phyloP scores from a whole-genome alignment of 352 stramenopile genomes.

The Phytophthora kernoviae region DNA sequence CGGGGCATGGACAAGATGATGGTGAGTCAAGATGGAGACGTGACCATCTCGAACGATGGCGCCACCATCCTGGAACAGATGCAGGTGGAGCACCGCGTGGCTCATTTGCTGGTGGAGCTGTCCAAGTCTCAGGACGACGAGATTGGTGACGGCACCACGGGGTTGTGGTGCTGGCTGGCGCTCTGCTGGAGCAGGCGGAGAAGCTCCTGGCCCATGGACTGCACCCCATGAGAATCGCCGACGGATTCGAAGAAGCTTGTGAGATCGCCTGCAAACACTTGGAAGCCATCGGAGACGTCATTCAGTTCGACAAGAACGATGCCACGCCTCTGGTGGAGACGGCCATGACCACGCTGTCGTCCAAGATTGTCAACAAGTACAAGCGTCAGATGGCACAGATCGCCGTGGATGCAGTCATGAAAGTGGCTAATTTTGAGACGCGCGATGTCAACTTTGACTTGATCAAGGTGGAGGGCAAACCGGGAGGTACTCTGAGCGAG shows the following conservation, averaged over 20 bases:
- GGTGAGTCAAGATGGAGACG: conserved; percentile 98
- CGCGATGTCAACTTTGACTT: conserved; percentile 99
- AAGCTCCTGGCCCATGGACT: conserved; percentile 97
- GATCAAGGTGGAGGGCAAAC: conserved; percentile 99
- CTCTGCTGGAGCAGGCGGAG: conserved; percentile 97
- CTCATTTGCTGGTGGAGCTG: conserved; percentile 98
- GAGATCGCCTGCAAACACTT: conserved; percentile 96
- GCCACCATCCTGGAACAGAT: conserved; percentile 99
- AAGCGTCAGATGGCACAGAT: conserved; percentile 99
- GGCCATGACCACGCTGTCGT: conserved; percentile 98
- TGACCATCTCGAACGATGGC: conserved; percentile 99
- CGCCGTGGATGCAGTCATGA: conserved; percentile 97
- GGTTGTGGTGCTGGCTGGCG: conserved; percentile 98
- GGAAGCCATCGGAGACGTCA: conserved; percentile 94
- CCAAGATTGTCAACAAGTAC: conserved; percentile 99
- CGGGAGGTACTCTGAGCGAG: conserved; percentile 96
- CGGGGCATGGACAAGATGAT: conserved; percentile 99
- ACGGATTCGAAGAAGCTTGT: conserved; percentile 98
- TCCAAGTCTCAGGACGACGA: conserved; percentile 99
- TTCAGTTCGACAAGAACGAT: conserved; percentile 97
- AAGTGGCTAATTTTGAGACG: conserved; percentile 98
- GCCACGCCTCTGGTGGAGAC: conserved; percentile 95
- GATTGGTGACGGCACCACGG: conserved; percentile 99
- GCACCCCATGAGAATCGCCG: conserved; percentile 98
- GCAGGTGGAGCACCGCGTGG: conserved; percentile 99